These are phyloP conservation scores for Debaryomycetaceae sp. DNA, from an alignment of 1,139 yeast genomes.

Conservation along the genomic window DNA sequence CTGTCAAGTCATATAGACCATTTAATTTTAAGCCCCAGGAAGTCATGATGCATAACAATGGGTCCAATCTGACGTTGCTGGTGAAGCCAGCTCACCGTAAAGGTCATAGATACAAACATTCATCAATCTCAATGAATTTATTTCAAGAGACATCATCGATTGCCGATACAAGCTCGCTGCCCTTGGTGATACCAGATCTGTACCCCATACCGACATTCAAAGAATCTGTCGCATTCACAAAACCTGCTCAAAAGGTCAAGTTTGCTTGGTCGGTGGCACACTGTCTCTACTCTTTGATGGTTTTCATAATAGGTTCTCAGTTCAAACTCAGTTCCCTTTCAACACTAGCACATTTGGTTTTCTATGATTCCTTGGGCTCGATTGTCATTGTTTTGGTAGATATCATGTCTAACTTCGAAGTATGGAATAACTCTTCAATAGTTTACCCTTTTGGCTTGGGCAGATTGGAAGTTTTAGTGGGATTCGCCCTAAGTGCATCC, in stretches of 20 bases:
- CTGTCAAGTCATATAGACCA: slow-evolving; percentile 33
- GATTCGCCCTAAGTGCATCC: slow-evolving; percentile 83
- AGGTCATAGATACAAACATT: slow-evolving; percentile 93
- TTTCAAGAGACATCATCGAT: slow-evolving; percentile 85
- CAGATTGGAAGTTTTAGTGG: slow-evolving; percentile 79
- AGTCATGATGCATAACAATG: slow-evolving; percentile 24
- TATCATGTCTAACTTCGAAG: slow-evolving; percentile 83
- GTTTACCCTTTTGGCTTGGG: slow-evolving; percentile 91
- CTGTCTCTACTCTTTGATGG: slow-evolving; percentile 48
- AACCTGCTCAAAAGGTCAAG: slow-evolving; percentile 51
- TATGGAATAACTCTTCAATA: slow-evolving; percentile 82
- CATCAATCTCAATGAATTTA: slow-evolving; percentile 94
- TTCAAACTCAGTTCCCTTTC: slow-evolving; percentile 61
- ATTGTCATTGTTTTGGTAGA: slow-evolving; percentile 69
- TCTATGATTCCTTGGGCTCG: slow-evolving; percentile 84
- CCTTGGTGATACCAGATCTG: slow-evolving; percentile 70
- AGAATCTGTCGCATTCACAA: slow-evolving; percentile 60
- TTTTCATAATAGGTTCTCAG: slow-evolving; percentile 60
- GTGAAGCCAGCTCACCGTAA: slow-evolving; percentile 72
- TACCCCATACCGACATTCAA: slow-evolving; percentile 72
- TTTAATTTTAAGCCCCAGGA: slow-evolving; percentile 48
- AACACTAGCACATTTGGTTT: slow-evolving; percentile 81
- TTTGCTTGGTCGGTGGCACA: slow-evolving; percentile 68
- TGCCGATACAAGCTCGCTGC: slow-evolving; percentile 40
- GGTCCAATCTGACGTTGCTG: slow-evolving; percentile 26